Evolutionary conservation across 2,329 filamentous ascomycete genomes (phyloP).

Genomic region (Pseudogymnoascus sp.): DNA sequence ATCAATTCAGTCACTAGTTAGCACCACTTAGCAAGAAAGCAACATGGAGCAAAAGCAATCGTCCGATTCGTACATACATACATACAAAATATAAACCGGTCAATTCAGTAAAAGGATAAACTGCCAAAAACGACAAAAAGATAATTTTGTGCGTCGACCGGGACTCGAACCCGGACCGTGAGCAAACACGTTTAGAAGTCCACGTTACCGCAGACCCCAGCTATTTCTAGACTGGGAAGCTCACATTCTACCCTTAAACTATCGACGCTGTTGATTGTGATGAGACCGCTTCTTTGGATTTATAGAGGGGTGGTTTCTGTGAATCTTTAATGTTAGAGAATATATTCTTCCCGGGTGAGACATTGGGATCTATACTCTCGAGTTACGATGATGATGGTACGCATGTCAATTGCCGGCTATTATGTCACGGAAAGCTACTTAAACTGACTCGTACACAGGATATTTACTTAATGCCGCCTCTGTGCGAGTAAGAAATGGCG

Average conservation of each 20-base stretch:
- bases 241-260: constrained; percentile 8
- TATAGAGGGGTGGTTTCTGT: background rate
- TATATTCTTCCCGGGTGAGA: background rate
- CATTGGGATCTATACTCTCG: background rate
- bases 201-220: constrained; percentile 7
- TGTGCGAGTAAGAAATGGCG: background rate
- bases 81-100: background rate
- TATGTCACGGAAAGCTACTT: background rate
- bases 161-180: constrained; percentile 7
- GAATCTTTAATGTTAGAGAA: background rate
- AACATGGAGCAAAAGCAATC: background rate
- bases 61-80: background rate
- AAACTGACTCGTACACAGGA: background rate
- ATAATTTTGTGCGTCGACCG: background rate
- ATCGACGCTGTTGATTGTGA: background rate
- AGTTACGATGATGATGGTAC: background rate
- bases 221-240: constrained; percentile 4
- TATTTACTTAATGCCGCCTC: background rate
- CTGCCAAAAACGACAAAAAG: background rate
- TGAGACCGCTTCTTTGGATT: background rate
- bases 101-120: background rate
- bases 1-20: background rate
- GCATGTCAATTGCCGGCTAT: background rate
- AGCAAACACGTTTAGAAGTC: background rate
- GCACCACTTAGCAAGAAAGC: background rate